Evolutionary conservation across 1,139 yeast species (phyloP), one percentile per base, ranked within the genome.

Genomic region (Suhomyces maxii): DNA sequence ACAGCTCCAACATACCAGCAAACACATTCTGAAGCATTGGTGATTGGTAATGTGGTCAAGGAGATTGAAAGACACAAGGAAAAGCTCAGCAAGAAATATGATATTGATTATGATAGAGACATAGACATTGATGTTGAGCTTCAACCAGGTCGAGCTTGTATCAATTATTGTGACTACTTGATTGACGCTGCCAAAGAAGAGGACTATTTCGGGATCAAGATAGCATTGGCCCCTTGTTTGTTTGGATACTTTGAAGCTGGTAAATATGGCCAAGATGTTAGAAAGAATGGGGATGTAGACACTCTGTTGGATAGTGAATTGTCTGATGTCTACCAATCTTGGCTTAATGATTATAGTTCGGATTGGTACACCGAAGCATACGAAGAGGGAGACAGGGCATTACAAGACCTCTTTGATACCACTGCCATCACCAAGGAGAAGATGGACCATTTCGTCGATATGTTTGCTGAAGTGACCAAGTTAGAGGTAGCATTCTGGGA

Each of bases 211-310:
- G 87, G 84, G 25, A 75, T 85, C 42, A 80, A 81, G 50, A 77
- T 83, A 7, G 88, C 95, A 0, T 65, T 87, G 43, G 79, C 90
- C 2, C 95, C 96, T 0, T 88, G 96, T 63, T 67, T 86, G 37
- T 79, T 84, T 60, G 96, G 96, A 1, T 86, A 86, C 61, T 78
- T 78, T 34, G 77, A 80, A 47, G 84, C 87, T 0, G 78, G 71
- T 0, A 40, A 44, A 0, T 61, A 55, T 47, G 77, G 71, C 1
- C 47, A 48, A 11, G 31, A 47, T 6, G 40, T 55, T 9, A 33
- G 49, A 7, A 11, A 33, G 11, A 28, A 49, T 14, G 63, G 61
- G 7, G 47, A 10, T 8, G 41, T 41, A 2, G 14, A 34, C 8
- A 8, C 30, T 8, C 11, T 34, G 12, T 46, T 53, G 34, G 39